phyloP scores from a whole-genome alignment of 1,139 yeast genomes.

The Arxiozyma heterogenica region DNA sequence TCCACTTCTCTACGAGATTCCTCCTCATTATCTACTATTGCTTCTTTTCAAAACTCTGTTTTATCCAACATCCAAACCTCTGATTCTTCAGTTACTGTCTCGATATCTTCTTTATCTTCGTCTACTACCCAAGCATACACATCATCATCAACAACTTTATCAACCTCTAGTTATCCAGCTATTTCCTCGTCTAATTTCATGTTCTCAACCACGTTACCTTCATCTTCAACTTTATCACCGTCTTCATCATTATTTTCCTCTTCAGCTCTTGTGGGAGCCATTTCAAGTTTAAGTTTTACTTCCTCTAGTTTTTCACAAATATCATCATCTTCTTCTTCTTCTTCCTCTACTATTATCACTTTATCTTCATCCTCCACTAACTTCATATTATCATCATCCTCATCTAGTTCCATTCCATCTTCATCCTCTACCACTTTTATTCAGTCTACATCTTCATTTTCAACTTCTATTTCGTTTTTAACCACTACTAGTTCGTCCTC shows the following conservation, averaged over 20 bases:
- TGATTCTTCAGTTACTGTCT: not conserved
- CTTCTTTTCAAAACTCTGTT: not conserved
- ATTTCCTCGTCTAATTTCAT: constrained; percentile 10
- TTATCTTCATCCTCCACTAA: no score
- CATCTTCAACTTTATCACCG: constrained; percentile 2
- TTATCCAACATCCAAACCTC: not conserved
- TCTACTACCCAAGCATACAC: not conserved
- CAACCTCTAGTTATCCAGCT: not conserved
- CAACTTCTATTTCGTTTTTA: not conserved
- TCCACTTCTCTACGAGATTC: not conserved
- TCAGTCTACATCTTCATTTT: not conserved
- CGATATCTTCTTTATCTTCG: not conserved
- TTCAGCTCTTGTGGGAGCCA: not conserved
- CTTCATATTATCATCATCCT: not conserved
- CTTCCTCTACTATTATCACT: constrained; percentile 5
- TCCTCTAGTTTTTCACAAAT: not conserved
- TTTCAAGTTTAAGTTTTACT: not conserved
- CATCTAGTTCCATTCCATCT: no score
- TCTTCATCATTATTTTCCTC: not conserved
- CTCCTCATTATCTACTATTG: not conserved
- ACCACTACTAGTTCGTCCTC: not conserved
- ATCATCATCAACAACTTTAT: constrained; percentile 8
- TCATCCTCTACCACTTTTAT: constrained; percentile 6
- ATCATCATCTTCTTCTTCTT: constrained; percentile 1
- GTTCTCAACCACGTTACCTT: constrained; percentile 18